These are phyloP conservation scores for Linnemannia elongata DNA, from an alignment of 192 early-diverging fungal species.

Conservation along the genomic window DNA sequence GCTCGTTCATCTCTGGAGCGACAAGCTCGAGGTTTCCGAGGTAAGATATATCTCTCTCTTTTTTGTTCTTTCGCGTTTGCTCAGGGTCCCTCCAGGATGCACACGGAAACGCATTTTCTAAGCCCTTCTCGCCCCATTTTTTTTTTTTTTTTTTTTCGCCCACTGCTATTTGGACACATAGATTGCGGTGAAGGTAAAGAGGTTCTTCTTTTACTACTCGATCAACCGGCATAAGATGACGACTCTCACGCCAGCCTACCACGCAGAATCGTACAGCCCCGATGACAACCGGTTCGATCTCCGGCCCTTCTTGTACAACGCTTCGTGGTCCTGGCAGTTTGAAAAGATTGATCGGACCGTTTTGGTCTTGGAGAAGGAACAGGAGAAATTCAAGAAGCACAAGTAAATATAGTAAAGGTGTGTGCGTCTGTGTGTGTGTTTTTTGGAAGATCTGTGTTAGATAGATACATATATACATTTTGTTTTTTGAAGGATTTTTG, in stretches of 20 bases:
- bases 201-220: slow-evolving; percentile 96
- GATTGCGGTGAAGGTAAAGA: slow-evolving; percentile 94
- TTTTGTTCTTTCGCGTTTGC: neutral
- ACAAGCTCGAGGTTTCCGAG: slow-evolving; percentile 68
- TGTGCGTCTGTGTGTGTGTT: neutral
- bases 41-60: slow-evolving; percentile 46
- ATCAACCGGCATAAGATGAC: slow-evolving; percentile 99
- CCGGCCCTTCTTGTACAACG: slow-evolving; percentile 95
- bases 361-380: slow-evolving; percentile 27
- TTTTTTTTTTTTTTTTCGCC: slow-evolving; percentile 5
- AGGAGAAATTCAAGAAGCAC: neutral
- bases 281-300: slow-evolving; percentile 99
- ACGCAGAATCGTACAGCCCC: slow-evolving; percentile 94
- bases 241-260: slow-evolving; percentile 94
- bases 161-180: too few species aligned
- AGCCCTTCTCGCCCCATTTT: neutral
- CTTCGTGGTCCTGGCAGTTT: slow-evolving; percentile 96
- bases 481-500: too few species aligned
- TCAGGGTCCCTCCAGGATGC: neutral
- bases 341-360: slow-evolving; percentile 75
- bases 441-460: too few species aligned
- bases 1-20: slow-evolving; percentile 86
- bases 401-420: neutral
- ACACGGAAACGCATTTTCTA: too few species aligned
- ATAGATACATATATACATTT: too few species aligned